phyloP scores from a whole-genome alignment of 176 grass and related monocot species.

The Thinopyrum elongatum region DNA sequence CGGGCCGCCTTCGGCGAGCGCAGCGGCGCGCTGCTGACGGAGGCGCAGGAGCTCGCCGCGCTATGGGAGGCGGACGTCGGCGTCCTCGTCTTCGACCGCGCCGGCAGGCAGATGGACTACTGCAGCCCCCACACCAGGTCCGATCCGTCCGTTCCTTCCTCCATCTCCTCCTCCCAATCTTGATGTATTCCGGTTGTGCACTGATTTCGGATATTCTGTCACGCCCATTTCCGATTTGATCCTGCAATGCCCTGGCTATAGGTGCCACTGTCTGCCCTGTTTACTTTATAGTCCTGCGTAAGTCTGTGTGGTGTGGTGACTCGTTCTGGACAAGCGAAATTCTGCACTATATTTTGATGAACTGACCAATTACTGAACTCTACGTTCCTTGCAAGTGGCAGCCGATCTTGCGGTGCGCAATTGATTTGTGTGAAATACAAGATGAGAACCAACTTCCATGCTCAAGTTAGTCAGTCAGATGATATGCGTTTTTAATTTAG shows the following conservation, averaged over 20 bases:
- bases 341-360: neutral
- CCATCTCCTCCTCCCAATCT: neutral
- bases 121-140: slow-evolving; percentile 28
- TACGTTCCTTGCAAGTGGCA: too few relatives aligned
- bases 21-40: slow-evolving; percentile 40
- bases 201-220: neutral
- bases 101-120: slow-evolving; percentile 41
- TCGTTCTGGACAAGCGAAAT: too few relatives aligned
- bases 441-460: too few relatives aligned
- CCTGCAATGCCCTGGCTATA: neutral
- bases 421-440: neutral
- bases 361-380: neutral
- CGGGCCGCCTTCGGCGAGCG: slow-evolving; percentile 52
- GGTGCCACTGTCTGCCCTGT: too few relatives aligned
- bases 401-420: too few relatives aligned
- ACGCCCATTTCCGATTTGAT: too few relatives aligned
- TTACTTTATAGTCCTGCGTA: too few relatives aligned
- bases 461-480: neutral
- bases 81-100: slow-evolving; percentile 46
- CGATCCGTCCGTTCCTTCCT: neutral
- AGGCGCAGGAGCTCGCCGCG: slow-evolving; percentile 49
- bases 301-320: too few relatives aligned
- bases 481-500: neutral
- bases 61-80: slow-evolving; percentile 51
- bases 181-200: neutral